phyloP scores from a whole-genome alignment of 805 yeast genomes.

The Zygosaccharomyces lentus region DNA sequence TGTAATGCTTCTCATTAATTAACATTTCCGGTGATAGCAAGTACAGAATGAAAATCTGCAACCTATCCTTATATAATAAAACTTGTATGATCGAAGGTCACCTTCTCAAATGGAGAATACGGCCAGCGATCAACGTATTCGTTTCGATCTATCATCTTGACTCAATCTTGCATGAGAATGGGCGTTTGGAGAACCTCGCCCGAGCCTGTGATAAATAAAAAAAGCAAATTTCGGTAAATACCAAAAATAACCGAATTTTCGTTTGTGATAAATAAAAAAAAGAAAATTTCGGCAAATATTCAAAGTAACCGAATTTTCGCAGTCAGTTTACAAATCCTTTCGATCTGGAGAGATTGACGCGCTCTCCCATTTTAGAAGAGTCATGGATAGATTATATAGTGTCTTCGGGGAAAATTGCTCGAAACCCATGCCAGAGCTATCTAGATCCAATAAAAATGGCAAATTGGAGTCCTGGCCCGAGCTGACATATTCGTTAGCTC shows the following conservation, averaged over 20 bases:
- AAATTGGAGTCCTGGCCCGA: neutral
- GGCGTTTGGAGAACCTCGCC: neutral
- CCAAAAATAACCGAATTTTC: neutral
- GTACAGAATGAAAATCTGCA: neutral
- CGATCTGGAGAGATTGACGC: neutral
- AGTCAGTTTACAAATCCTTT: neutral
- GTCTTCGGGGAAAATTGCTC: slow-evolving; percentile 2
- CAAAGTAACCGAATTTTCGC: neutral
- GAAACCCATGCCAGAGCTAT: slow-evolving; percentile 2
- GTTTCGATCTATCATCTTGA: too few species aligned
- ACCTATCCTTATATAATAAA: neutral
- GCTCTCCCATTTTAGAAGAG: slow-evolving; percentile 8
- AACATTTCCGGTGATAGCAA: neutral
- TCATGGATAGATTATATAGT: neutral
- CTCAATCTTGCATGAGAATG: neutral
- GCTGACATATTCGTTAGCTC: neutral
- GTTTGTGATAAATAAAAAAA: neutral
- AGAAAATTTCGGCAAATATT: slow-evolving; percentile 1
- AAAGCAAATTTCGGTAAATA: too few species aligned
- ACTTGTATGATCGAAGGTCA: neutral
- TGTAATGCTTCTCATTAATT: neutral
- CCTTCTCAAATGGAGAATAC: neutral
- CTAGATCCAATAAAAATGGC: slow-evolving; percentile 3
- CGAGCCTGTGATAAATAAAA: too few species aligned
- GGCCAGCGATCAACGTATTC: too few species aligned